A percentile compares a stretch with the other conserved stretches of the same genome.
Evolutionary conservation across 192 early-diverging fungal genomes (phyloP).

Genomic region (Paraglomus brasilianum): DNA sequence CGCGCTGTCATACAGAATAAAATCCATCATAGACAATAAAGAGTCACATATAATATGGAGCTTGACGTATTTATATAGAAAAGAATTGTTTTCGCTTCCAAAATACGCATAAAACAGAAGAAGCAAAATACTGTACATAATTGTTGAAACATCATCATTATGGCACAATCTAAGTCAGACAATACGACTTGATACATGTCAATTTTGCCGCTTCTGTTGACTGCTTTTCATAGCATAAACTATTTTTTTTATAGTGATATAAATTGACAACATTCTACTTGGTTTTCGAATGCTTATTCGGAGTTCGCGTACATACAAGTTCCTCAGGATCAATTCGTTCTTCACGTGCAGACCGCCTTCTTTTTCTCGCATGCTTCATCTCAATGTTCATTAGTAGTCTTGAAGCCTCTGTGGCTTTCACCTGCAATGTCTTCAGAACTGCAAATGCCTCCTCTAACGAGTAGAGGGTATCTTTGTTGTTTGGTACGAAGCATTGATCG

Average conservation of each 20-base stretch:
- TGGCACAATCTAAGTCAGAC: too few species aligned
- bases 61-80: too few species aligned
- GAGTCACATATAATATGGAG: too few species aligned
- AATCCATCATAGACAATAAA: too few species aligned
- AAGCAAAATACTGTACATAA: too few species aligned
- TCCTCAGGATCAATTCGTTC: not conserved
- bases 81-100: too few species aligned
- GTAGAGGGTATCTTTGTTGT: slow-evolving; percentile 7
- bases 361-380: slow-evolving; percentile 6
- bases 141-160: too few species aligned
- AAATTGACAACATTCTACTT: slow-evolving; percentile 14
- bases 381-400: slow-evolving; percentile 8
- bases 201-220: too few species aligned
- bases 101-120: too few species aligned
- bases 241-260: not conserved
- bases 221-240: too few species aligned
- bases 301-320: slow-evolving; percentile 1
- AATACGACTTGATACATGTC: too few species aligned
- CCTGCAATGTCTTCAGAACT: slow-evolving; percentile 10
- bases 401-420: slow-evolving; percentile 15
- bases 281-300: not conserved
- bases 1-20: too few species aligned
- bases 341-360: not conserved
- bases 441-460: slow-evolving; percentile 13
- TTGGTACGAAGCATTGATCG: slow-evolving; percentile 11